Base-by-base conservation (phyloP, 2,329 filamentous ascomycete species). In the Xylariaceae sp. region DNA sequence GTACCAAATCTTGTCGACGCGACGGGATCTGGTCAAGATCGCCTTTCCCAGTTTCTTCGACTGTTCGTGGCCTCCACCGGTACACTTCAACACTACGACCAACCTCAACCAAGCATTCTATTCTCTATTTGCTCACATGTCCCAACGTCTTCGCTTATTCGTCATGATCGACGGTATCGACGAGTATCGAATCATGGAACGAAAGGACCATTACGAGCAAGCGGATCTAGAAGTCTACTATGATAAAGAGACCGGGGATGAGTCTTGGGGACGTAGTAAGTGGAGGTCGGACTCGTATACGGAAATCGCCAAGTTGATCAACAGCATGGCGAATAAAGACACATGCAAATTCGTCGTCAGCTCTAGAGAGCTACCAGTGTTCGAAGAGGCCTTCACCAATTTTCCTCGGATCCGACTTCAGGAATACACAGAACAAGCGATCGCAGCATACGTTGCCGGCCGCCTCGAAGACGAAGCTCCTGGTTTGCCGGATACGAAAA, bases 171-270 rank as follows among this genome's bases (percentile, higher is more conserved):
- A 61, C 29, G 57, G 51, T 4, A 52, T 60, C n/a, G 57, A 61
- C 26, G 58, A 61, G 34, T 61, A 60, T 33, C 57, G 58, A 17
- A 57, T 60, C 31, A 57, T 59, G 53, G 57, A 60, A 19, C 55
- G 57, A 19, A 58, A 59, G 35, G 56, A 60, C 34, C 56, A 60
- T 29, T 60, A 61, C 39, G 55, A 59, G 18, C 51, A 51, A 4
- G 44, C 44, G 7, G 54, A 59, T 22, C 50, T 61, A 19, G 55
- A 57, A 13, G 44, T 60, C 15, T 49, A 49, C 19, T 57, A 59
- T 24, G 52, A 53, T 37, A 53, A 50, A 33, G 56, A 58, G 17
- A 41, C 49, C 4, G 57, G 57, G 2, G 57, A 61, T 26, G 54
- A 58, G 32, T 49, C 51, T 12, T 58, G 56, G 58, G 57, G 58